phyloP scores from a whole-genome alignment of 768 basidiomycete species.

The Baorangia bicolor region DNA sequence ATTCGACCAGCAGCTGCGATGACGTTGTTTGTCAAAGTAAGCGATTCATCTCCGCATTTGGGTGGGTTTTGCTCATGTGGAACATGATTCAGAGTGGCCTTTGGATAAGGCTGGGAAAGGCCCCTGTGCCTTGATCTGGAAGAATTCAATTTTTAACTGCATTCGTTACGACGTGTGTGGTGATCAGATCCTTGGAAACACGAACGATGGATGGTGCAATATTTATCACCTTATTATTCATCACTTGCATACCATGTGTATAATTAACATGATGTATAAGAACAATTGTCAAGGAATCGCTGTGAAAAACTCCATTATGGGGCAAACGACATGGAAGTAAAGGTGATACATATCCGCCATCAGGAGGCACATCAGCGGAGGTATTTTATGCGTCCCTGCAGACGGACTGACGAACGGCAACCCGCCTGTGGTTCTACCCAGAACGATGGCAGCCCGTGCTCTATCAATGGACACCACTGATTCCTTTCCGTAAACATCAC shows the following conservation, averaged over 20 bases:
- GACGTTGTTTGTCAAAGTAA: constrained; percentile 66
- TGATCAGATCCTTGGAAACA: background rate
- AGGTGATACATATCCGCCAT: background rate
- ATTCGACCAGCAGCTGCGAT: constrained; percentile 64
- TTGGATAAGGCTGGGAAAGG: constrained; percentile 51
- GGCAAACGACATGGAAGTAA: background rate
- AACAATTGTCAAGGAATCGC: background rate
- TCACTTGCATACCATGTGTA: constrained; percentile 7
- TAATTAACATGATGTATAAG: background rate
- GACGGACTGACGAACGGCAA: constrained; percentile 2
- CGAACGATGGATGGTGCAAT: background rate
- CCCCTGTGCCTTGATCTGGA: constrained; percentile 10
- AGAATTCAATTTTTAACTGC: background rate
- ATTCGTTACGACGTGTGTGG: background rate
- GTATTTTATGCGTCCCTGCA: constrained; percentile 15
- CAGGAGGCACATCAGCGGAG: background rate
- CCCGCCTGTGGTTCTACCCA: background rate
- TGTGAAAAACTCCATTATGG: background rate
- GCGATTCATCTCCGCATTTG: constrained; percentile 20
- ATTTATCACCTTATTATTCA: constrained; percentile 19
- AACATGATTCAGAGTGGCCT: constrained; percentile 47
- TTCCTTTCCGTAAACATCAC: background rate
- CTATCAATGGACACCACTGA: constrained; percentile 2
- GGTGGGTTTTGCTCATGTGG: constrained; percentile 1
- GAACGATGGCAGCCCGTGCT: constrained; percentile 4